Evolutionary conservation across 208 protist species (phyloP).

Genomic region (Novymonas esmeraldas): DNA sequence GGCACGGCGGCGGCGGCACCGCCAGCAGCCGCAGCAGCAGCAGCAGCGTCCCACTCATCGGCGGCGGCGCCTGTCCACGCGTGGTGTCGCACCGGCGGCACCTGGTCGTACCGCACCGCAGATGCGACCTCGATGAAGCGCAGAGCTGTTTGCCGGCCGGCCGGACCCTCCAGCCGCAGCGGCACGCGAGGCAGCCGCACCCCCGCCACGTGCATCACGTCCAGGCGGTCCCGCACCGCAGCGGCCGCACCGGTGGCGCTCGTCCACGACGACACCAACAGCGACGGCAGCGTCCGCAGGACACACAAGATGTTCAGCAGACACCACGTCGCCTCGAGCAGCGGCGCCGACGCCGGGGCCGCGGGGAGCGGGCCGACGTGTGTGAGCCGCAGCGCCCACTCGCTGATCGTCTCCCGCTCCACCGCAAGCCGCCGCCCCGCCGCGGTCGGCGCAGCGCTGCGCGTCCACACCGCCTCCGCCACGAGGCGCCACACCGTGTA

Average conservation of each 20-base stretch:
- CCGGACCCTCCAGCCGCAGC: constrained; percentile 15
- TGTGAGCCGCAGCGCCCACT: neutral
- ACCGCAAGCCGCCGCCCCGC: neutral
- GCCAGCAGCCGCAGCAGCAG: neutral
- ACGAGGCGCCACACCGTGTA: constrained; percentile 24
- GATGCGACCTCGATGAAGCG: constrained; percentile 15
- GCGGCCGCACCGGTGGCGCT: neutral
- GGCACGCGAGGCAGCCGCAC: constrained; percentile 10
- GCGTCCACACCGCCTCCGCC: neutral
- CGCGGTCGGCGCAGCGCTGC: neutral
- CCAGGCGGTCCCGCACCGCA: neutral
- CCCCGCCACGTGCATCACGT: constrained; percentile 17
- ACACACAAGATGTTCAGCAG: constrained; percentile 18
- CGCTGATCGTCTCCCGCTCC: neutral
- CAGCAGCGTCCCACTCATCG: neutral
- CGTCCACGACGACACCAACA: neutral
- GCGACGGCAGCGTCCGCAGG: constrained; percentile 16
- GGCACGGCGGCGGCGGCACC: neutral
- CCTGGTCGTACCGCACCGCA: constrained; percentile 19
- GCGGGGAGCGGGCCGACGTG: neutral
- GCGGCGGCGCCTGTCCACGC: no score
- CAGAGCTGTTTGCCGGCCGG: constrained; percentile 12
- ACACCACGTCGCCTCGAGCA: constrained; percentile 5
- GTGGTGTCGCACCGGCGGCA: constrained; percentile 13
- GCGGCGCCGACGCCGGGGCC: neutral